These are phyloP conservation scores for Pulveroboletus frians DNA, from an alignment of 768 basidiomycete genomes.

Conservation along the genomic window DNA sequence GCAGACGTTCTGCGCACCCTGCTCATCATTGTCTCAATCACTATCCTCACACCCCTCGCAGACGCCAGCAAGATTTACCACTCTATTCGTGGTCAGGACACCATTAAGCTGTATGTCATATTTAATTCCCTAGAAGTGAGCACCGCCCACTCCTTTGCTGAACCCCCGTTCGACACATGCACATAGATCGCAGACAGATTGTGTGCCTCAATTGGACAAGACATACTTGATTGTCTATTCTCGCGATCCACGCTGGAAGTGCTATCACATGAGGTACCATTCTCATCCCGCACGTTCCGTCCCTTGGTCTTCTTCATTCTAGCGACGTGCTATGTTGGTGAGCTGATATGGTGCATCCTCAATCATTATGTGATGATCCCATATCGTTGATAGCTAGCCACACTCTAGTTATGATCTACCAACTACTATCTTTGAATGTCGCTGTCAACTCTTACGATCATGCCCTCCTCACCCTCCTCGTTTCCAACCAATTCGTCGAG, in stretches of 20 bases:
- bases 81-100: slow-evolving; percentile 94
- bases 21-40: slow-evolving; percentile 67
- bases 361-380: not conserved
- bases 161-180: not conserved
- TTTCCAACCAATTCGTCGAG: slow-evolving; percentile 98
- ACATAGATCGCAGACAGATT: slow-evolving; percentile 87
- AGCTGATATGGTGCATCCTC: slow-evolving; percentile 18
- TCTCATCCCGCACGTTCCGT: slow-evolving; percentile 63
- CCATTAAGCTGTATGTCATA: slow-evolving; percentile 97
- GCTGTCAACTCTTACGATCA: slow-evolving; percentile 98
- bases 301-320: slow-evolving; percentile 82
- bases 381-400: slow-evolving; percentile 59
- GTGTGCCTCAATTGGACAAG: slow-evolving; percentile 95
- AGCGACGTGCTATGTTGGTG: slow-evolving; percentile 79
- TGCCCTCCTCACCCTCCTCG: slow-evolving; percentile 84
- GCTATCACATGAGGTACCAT: slow-evolving; percentile 55
- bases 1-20: slow-evolving; percentile 84
- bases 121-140: slow-evolving; percentile 96
- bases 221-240: slow-evolving; percentile 93
- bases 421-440: slow-evolving; percentile 90
- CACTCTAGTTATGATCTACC: slow-evolving; percentile 92
- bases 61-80: slow-evolving; percentile 99
- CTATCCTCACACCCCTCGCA: slow-evolving; percentile 74
- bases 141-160: slow-evolving; percentile 1
- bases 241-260: slow-evolving; percentile 84